Evolutionary conservation across 805 yeast genomes (phyloP).

Genomic region (Kuraishia cidri): DNA sequence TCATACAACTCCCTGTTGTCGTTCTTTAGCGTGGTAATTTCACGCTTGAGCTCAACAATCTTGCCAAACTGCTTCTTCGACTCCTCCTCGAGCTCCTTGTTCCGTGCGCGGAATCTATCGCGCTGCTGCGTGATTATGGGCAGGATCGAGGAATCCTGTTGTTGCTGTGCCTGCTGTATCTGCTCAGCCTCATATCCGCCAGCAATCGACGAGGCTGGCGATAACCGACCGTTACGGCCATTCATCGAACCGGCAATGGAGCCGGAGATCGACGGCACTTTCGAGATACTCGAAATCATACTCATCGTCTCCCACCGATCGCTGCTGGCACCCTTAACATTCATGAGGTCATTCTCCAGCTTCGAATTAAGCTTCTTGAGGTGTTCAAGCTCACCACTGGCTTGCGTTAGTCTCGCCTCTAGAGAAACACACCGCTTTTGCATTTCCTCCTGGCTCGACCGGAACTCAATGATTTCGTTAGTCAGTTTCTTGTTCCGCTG

Average conservation of each 20-base stretch:
- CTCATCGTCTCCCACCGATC: conserved; percentile 57
- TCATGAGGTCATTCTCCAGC: conserved; percentile 68
- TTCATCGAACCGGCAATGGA: no score
- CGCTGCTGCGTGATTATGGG: conserved; percentile 93
- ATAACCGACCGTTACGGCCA: conserved; percentile 27
- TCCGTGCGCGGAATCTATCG: conserved; percentile 82
- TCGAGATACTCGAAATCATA: conserved; percentile 51
- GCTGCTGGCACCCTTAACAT: conserved; percentile 36
- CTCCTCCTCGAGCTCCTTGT: conserved; percentile 79
- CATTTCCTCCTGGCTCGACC: conserved; percentile 49
- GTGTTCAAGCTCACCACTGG: conserved; percentile 27
- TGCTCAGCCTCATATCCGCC: conserved; percentile 19
- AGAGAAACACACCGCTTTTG: conserved; percentile 28
- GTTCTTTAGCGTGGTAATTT: conserved; percentile 50
- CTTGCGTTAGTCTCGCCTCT: conserved; percentile 22
- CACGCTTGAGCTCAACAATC: conserved; percentile 54
- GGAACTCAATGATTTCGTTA: conserved; percentile 54
- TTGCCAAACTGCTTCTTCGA: conserved; percentile 45
- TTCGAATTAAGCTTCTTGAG: conserved; percentile 41
- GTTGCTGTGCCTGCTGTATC: neutral
- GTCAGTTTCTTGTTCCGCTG: conserved; percentile 68
- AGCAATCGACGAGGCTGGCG: conserved; percentile 45
- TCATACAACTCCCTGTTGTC: conserved; percentile 81
- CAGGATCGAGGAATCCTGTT: conserved; percentile 42
- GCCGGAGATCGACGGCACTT: conserved; percentile 18